A percentile compares a stretch with the other conserved stretches of the same genome.
phyloP scores from a whole-genome alignment of 129 eudicot genomes.

The carrot (Daucus carota) region DNA sequence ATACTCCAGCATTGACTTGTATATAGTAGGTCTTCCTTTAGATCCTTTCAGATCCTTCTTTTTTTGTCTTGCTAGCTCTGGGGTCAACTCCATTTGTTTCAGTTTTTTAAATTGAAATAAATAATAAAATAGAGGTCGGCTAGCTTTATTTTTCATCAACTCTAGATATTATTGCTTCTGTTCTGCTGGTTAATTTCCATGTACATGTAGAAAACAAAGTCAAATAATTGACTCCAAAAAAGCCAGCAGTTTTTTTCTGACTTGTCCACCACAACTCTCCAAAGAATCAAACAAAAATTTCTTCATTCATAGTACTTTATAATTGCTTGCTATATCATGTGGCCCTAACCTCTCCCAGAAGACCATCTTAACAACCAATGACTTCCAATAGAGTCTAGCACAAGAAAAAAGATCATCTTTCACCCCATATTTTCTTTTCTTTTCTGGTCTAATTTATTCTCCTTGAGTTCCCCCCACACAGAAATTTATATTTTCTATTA shows the following conservation, averaged over 20 bases:
- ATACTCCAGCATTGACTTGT: too few species aligned
- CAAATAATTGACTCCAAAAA: neutral
- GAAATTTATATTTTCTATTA: neutral
- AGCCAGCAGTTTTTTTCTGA: neutral
- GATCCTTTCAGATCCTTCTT: too few species aligned
- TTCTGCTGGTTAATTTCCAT: neutral
- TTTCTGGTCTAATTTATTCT: neutral
- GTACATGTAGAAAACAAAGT: neutral
- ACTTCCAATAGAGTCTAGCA: neutral
- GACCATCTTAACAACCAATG: neutral
- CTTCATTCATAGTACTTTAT: neutral
- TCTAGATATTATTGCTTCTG: neutral
- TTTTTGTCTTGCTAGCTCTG: too few species aligned
- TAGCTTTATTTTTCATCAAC: neutral
- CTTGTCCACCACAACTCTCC: neutral
- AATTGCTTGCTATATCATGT: neutral
- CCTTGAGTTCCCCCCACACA: neutral
- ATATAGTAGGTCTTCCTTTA: too few species aligned
- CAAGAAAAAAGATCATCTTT: neutral
- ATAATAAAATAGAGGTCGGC: neutral
- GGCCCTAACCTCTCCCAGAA: neutral
- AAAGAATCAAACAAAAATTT: neutral
- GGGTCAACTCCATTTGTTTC: neutral
- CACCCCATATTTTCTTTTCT: neutral
- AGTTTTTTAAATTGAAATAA: neutral